Conservation (phyloP, 2,329 filamentous ascomycete genomes). For the Cordyceps cicadae region DNA sequence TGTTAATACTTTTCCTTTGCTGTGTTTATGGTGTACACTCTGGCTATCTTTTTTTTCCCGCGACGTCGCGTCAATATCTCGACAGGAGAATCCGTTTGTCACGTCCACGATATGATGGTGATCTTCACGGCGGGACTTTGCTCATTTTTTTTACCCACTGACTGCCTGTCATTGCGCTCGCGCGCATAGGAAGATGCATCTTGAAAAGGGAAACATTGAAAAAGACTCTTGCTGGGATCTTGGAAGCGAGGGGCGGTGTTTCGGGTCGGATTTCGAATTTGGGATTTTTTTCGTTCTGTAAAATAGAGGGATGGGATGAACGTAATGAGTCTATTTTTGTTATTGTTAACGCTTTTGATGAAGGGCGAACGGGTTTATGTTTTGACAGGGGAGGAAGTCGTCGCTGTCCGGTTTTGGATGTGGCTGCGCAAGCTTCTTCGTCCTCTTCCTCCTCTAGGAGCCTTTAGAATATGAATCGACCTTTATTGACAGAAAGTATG, state of each 20-base stretch:
- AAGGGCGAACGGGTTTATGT: conserved; percentile 16
- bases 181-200: neutral
- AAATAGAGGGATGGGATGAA: conserved; percentile 12
- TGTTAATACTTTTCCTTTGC: neutral
- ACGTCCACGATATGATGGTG: neutral
- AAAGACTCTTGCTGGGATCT: conserved; percentile 4
- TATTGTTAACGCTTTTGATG: conserved; percentile 14
- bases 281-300: conserved; percentile 14
- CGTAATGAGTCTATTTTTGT: conserved; percentile 10
- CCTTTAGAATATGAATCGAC: conserved; percentile 17
- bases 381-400: conserved; percentile 7
- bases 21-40: neutral
- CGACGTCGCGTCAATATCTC: conserved; percentile 4
- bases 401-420: neutral
- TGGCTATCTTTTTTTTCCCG: neutral
- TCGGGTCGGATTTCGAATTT: neutral
- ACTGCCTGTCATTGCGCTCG: neutral
- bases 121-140: conserved; percentile 3
- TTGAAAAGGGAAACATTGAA: neutral
- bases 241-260: neutral
- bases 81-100: neutral
- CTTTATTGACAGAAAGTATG: conserved; percentile 10
- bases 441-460: neutral
- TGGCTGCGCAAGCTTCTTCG: neutral
- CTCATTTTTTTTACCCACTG: neutral